These are phyloP conservation scores for Raffaelea deltoideospora DNA, from an alignment of 2,329 filamentous ascomycete genomes.

Conservation along the genomic window DNA sequence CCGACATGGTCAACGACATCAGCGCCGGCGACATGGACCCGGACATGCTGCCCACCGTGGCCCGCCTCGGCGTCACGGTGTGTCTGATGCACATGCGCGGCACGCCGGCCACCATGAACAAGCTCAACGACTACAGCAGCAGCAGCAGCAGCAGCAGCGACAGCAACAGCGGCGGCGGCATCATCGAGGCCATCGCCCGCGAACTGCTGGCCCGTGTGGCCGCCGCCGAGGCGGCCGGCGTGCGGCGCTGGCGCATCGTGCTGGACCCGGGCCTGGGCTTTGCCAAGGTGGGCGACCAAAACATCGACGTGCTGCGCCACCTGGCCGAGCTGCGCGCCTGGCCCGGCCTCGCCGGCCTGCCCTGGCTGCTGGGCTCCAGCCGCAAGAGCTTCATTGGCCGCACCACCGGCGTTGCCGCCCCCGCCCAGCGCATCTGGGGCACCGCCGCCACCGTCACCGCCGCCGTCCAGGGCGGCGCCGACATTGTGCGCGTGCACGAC, in stretches of 20 bases:
- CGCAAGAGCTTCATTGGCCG: slow-evolving; percentile 79
- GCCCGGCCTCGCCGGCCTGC: slow-evolving; percentile 52
- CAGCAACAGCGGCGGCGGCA: slow-evolving; percentile 20
- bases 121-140: slow-evolving; percentile 43
- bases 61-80: slow-evolving; percentile 62
- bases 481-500: slow-evolving; percentile 88
- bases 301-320: slow-evolving; percentile 60
- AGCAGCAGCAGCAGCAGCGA: slow-evolving; percentile 9
- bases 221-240: slow-evolving; percentile 64
- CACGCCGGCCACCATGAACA: slow-evolving; percentile 66
- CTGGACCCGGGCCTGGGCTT: slow-evolving; percentile 92
- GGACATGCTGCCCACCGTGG: slow-evolving; percentile 70
- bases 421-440: slow-evolving; percentile 62
- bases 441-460: slow-evolving; percentile 81
- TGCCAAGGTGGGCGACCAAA: slow-evolving; percentile 69
- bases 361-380: slow-evolving; percentile 82
- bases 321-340: slow-evolving; percentile 49
- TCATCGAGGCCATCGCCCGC: slow-evolving; percentile 47
- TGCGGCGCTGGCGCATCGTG: slow-evolving; percentile 86
- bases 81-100: slow-evolving; percentile 90
- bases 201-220: slow-evolving; percentile 58
- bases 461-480: slow-evolving; percentile 72
- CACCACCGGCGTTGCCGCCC: slow-evolving; percentile 59
- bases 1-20: slow-evolving; percentile 90
- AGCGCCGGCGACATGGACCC: slow-evolving; percentile 68